Conservation (phyloP, 768 basidiomycete genomes). For the Lepiota subincarnata region DNA sequence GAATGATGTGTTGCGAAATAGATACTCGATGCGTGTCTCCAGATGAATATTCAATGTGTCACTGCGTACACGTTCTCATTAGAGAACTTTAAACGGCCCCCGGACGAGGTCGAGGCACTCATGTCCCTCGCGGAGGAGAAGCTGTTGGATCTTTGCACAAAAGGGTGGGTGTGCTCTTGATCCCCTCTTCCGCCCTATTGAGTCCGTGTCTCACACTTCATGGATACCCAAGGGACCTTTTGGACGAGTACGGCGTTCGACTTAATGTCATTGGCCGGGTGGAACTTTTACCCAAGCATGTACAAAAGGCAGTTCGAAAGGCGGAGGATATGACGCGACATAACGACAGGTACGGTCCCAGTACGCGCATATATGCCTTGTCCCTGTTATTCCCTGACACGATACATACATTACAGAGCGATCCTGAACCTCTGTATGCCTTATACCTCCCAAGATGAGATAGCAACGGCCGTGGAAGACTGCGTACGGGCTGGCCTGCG, state of each 20-base stretch:
- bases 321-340: constrained; percentile 76
- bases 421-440: constrained; percentile 92
- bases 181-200: neutral
- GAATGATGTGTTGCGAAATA: constrained; percentile 24
- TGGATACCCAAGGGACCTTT: constrained; percentile 52
- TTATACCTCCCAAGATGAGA: constrained; percentile 90
- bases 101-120: constrained; percentile 81
- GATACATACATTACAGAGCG: constrained; percentile 43
- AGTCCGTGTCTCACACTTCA: neutral
- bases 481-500: constrained; percentile 40
- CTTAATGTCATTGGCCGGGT: constrained; percentile 78
- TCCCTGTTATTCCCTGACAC: neutral
- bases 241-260: constrained; percentile 79
- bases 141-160: constrained; percentile 69
- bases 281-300: constrained; percentile 72
- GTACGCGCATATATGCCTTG: neutral
- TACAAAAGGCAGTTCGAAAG: constrained; percentile 61
- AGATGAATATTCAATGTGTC: constrained; percentile 77
- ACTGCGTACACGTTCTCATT: constrained; percentile 98
- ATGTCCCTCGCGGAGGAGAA: constrained; percentile 82
- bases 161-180: constrained; percentile 61
- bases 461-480: constrained; percentile 69
- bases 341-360: constrained; percentile 55
- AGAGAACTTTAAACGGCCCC: constrained; percentile 90
- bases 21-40: constrained; percentile 83